Conservation (phyloP, 257 asterid genomes). For the Rehmannia glutinosa region DNA sequence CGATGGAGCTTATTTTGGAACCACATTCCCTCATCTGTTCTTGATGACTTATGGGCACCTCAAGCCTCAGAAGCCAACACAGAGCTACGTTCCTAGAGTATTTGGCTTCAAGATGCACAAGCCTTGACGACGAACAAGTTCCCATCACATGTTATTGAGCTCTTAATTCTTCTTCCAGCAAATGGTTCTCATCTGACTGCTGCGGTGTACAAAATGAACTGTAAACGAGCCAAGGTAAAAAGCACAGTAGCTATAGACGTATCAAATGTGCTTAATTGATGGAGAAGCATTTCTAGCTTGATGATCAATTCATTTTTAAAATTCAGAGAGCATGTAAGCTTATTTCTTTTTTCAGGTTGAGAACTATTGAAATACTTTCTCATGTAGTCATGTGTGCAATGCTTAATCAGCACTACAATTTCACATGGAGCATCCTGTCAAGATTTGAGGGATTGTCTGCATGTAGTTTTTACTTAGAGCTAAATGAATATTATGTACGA, state of each 20-base stretch:
- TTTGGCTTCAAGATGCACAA: conserved; percentile 83
- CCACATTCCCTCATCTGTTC: conserved; percentile 89
- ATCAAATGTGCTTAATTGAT: background rate
- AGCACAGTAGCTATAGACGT: background rate
- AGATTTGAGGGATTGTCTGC: background rate
- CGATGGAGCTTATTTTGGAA: conserved; percentile 91
- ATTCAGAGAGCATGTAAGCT: background rate
- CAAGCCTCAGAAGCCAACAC: conserved; percentile 73
- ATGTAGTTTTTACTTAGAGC: background rate
- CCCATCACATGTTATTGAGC: conserved; percentile 18
- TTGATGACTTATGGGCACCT: conserved; percentile 87
- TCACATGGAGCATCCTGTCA: background rate
- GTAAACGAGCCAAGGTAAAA: background rate
- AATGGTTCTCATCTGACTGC: conserved; percentile 11
- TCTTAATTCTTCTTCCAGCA: conserved; percentile 13
- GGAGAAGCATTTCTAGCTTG: background rate
- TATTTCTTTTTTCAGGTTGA: background rate
- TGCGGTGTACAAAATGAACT: background rate
- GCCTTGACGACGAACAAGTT: conserved; percentile 35
- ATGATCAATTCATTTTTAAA: background rate
- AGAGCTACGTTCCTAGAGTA: conserved; percentile 73
- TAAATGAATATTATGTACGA: no score
- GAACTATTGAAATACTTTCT: background rate
- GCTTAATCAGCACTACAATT: background rate
- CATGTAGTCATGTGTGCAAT: background rate